Conservation (phyloP, 345 rosid genomes). For the Clausena lansium region DNA sequence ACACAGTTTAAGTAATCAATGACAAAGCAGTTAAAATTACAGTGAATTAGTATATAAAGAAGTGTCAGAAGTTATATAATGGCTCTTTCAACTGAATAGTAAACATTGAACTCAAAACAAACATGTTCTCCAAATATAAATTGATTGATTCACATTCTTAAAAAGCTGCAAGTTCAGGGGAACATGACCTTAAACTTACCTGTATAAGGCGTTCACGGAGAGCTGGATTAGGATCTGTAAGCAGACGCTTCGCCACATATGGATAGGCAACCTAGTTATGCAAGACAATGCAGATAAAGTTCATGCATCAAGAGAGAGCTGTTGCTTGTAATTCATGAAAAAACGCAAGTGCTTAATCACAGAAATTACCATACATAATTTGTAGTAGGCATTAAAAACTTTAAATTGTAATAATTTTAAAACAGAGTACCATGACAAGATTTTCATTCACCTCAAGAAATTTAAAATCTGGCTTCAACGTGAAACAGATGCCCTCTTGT, state of each 20-base stretch:
- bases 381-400: background rate
- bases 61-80: background rate
- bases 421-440: background rate
- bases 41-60: background rate
- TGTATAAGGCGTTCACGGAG: conserved; percentile 94
- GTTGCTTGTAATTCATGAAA: background rate
- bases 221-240: conserved; percentile 97
- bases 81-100: background rate
- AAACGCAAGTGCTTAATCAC: background rate
- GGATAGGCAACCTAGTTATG: conserved; percentile 87
- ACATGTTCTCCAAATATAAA: background rate
- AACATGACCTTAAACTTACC: conserved; percentile 41
- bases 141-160: background rate
- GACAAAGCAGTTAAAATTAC: background rate
- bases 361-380: background rate
- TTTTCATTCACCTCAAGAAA: conserved; percentile 78
- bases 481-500: conserved; percentile 96
- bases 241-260: conserved; percentile 90
- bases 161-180: background rate
- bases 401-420: background rate
- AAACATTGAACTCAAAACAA: background rate
- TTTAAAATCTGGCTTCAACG: conserved; percentile 92
- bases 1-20: background rate
- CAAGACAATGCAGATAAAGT: background rate
- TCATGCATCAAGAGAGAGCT: background rate